Evolutionary conservation across 441 rosid genomes (phyloP), one percentile per base, ranked within the genome.

Genomic region (Erysimum cheiri): DNA sequence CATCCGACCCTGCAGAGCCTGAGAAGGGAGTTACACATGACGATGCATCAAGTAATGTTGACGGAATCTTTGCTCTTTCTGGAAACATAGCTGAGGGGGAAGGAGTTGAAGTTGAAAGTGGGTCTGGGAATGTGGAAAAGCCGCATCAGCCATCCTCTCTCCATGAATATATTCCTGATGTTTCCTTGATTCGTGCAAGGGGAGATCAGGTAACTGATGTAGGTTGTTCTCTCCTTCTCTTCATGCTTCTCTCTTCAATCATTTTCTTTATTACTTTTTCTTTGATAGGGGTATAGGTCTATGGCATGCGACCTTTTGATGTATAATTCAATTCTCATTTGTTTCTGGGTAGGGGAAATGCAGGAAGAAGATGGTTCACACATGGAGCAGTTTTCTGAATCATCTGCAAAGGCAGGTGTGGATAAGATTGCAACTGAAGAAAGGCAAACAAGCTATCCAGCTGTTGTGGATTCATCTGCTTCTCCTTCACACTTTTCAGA

Each of bases 311-410:
- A 56, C 60, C 55, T 64, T 79, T 82, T 78, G 79, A 77, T 84
- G 84, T 83, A 72, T 90, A 77, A 85, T 86, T 77, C 79, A 80
- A 66, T 85, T 88, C 92, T 89, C 88, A 89, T 89, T 88, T 88
- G 83, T 82, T 88, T 79, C 88, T 91, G 85, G 96, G 86, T 86
- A 86, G 99, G 98, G 91, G 82, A 84, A 81, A 87, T 88, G 97
- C 98, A 93, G 97, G 97, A 86, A 77, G 85, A 85, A 78, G 77
- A 84, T 84, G 85, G 81, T 82, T 85, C 73, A 75, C 88, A 60
- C 76, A 74, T 74, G 73, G 76, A 77, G 63, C 87, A 87, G 64
- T 61, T 58, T 75, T 63, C 70, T 74, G 84, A 75, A 73, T 64
- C 59, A 71, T 64, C 72, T 73, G 73, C 79, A 60, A 72, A 47